Percentiles rank a stretch among this genome's conserved stretches.
These are phyloP conservation scores for Colletotrichum graminicola DNA, from an alignment of 2,329 filamentous ascomycete species.

Conservation along the genomic window DNA sequence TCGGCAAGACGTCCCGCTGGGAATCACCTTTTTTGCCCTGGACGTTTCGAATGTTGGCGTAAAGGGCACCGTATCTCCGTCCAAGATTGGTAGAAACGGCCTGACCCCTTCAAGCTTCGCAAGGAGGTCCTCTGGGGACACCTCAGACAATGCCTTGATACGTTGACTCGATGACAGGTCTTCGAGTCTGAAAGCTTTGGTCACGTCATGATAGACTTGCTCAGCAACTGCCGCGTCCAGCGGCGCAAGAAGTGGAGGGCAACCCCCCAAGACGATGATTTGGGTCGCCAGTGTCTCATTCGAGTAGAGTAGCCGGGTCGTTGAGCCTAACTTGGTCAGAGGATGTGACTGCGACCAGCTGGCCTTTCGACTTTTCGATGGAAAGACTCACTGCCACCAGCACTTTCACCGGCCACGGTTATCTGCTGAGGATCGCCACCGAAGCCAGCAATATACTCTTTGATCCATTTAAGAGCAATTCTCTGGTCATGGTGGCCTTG, in stretches of 20 bases:
- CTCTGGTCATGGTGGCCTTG: constrained; percentile 57
- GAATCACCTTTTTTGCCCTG: background rate
- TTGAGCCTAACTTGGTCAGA: background rate
- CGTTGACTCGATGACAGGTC: background rate
- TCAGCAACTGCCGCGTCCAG: constrained; percentile 1
- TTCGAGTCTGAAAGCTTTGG: constrained; percentile 9
- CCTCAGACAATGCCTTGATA: background rate
- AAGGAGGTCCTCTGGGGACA: background rate
- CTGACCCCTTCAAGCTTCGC: background rate
- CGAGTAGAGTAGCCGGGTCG: constrained; percentile 17
- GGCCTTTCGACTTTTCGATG: no score
- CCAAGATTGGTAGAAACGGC: constrained; percentile 20
- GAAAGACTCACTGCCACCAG: constrained; percentile 56
- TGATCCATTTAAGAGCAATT: constrained; percentile 50
- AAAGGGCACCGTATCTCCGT: constrained; percentile 11
- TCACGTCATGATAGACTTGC: background rate
- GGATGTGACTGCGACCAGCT: background rate
- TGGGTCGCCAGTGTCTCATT: background rate
- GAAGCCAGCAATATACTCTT: constrained; percentile 50
- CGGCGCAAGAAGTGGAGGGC: background rate
- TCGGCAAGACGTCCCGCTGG: background rate
- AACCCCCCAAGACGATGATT: constrained; percentile 7
- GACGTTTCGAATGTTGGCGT: constrained; percentile 11
- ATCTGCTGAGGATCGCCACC: constrained; percentile 50
- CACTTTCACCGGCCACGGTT: constrained; percentile 59